Conservation (phyloP, 2,329 filamentous ascomycete genomes). For the Aspergillus puulaauensis region DNA sequence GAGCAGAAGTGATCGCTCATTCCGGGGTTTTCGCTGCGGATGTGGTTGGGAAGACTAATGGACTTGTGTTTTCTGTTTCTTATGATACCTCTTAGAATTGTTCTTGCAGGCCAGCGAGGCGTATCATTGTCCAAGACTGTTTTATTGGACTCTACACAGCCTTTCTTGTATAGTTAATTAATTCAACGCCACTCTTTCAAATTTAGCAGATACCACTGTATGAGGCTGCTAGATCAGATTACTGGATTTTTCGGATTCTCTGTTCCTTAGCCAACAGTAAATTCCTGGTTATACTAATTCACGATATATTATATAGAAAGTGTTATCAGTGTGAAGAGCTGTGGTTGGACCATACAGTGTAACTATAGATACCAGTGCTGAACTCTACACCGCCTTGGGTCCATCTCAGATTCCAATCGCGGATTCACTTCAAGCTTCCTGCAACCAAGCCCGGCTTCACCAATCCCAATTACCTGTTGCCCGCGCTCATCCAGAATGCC, state of each 20-base stretch:
- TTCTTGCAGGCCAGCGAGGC: neutral
- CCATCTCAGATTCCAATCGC: neutral
- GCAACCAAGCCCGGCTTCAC: neutral
- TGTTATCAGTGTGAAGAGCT: too few species aligned
- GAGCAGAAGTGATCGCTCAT: neutral
- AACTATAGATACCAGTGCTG: neutral
- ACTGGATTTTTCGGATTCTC: too few species aligned
- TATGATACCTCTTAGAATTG: conserved; percentile 13
- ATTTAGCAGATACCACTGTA: neutral
- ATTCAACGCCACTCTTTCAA: neutral
- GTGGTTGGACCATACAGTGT: too few species aligned
- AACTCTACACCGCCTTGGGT: conserved; percentile 7
- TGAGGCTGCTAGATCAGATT: neutral
- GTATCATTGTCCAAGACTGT: neutral
- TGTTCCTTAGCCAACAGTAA: too few species aligned
- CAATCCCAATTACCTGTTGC: neutral
- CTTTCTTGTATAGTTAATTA: conserved; percentile 6
- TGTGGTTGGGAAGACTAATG: neutral
- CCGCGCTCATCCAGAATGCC: conserved; percentile 4
- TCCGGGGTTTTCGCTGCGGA: neutral
- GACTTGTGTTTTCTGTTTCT: neutral
- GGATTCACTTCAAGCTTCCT: neutral
- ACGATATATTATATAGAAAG: too few species aligned
- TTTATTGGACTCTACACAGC: neutral
- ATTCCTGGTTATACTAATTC: too few species aligned